phyloP scores from a whole-genome alignment of 495 filamentous ascomycete species.

The Sordaria brevicollis region DNA sequence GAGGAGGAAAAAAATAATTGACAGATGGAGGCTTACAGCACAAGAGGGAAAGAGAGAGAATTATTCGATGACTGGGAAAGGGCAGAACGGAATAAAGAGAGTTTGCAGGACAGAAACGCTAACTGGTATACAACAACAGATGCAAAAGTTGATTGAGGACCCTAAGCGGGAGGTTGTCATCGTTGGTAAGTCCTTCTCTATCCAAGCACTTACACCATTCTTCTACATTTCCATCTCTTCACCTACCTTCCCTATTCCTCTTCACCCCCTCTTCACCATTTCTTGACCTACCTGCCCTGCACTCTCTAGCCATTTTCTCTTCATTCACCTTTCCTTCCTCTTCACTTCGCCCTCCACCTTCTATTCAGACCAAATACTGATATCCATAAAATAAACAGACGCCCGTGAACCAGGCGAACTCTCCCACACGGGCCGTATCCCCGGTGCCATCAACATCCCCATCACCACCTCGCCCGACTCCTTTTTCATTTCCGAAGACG shows the following conservation, averaged over 20 bases:
- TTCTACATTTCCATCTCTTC: background rate
- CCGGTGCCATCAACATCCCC: slow-evolving; percentile 69
- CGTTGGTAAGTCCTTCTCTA: slow-evolving; percentile 13
- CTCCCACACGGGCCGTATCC: slow-evolving; percentile 58
- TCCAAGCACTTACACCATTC: background rate
- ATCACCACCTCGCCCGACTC: slow-evolving; percentile 66
- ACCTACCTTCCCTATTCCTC: background rate
- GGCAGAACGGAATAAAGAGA: background rate
- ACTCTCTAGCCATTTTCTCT: background rate
- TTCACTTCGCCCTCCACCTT: no score
- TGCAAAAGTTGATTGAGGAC: slow-evolving; percentile 10
- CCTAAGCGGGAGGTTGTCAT: slow-evolving; percentile 5
- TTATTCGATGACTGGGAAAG: no score
- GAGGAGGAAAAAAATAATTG: background rate
- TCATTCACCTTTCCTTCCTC: slow-evolving; percentile 2
- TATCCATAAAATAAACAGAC: no score
- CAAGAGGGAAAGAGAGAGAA: no score
- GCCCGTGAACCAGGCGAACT: slow-evolving; percentile 82
- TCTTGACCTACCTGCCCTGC: background rate
- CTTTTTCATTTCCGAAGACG: slow-evolving; percentile 58
- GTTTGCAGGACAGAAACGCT: background rate
- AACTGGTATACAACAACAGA: background rate
- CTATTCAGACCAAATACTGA: slow-evolving; percentile 5
- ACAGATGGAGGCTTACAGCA: no score
- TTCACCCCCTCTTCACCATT: background rate